Evolutionary conservation across 495 filamentous ascomycete genomes (phyloP).

Genomic region (Pseudomonodictys pantanalensis): DNA sequence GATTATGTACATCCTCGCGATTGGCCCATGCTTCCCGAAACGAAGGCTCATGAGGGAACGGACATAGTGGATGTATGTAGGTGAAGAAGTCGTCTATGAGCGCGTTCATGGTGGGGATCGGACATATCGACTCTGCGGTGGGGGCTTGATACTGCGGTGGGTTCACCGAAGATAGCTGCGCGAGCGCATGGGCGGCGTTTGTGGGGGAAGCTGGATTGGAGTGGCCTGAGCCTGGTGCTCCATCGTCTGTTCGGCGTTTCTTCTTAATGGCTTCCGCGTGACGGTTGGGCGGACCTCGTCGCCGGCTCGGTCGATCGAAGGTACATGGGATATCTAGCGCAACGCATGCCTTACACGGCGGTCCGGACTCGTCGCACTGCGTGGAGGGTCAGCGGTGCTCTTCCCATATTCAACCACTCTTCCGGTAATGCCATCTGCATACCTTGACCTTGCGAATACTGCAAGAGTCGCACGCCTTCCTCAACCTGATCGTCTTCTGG

Average conservation of each 20-base stretch:
- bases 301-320: constrained; percentile 71
- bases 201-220: constrained; percentile 51
- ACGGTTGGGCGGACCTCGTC: constrained; percentile 80
- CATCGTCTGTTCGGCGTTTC: constrained; percentile 53
- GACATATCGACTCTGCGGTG: constrained; percentile 73
- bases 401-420: not conserved
- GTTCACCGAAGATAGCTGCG: constrained; percentile 40
- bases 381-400: constrained; percentile 16
- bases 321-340: constrained; percentile 81
- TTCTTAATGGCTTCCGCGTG: constrained; percentile 80
- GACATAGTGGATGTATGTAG: constrained; percentile 82
- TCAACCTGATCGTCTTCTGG: constrained; percentile 30
- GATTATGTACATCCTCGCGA: constrained; percentile 66
- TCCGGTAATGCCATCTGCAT: not conserved
- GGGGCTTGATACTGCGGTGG: constrained; percentile 44
- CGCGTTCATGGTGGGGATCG: constrained; percentile 59
- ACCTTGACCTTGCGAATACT: constrained; percentile 40
- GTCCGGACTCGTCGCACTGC: constrained; percentile 76
- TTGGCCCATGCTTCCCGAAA: constrained; percentile 69
- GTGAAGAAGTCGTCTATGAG: constrained; percentile 87
- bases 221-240: constrained; percentile 28
- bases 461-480: constrained; percentile 38
- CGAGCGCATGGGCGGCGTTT: constrained; percentile 46
- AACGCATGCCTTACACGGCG: constrained; percentile 76
- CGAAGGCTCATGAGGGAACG: constrained; percentile 82